These are phyloP conservation scores for Phytophthora macrochlamydospora DNA, from an alignment of 352 stramenopile genomes.

Conservation along the genomic window DNA sequence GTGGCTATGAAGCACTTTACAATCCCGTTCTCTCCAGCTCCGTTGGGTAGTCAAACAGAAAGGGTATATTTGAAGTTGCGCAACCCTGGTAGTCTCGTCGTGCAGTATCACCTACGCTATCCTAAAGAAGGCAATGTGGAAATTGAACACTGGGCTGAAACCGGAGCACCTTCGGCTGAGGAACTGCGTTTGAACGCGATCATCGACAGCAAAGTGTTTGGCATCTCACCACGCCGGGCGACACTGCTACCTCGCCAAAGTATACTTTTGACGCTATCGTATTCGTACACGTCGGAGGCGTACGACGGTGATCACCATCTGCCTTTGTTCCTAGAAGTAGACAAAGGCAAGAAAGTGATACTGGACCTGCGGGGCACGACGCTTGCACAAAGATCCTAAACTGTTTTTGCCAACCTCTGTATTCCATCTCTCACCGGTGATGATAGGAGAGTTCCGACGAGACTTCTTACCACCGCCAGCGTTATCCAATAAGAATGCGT, in stretches of 20 bases:
- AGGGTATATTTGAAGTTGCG: slow-evolving; percentile 77
- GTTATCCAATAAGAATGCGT: slow-evolving; percentile 2
- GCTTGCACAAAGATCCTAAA: slow-evolving; percentile 65
- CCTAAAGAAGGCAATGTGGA: slow-evolving; percentile 93
- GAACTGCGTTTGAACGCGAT: slow-evolving; percentile 79
- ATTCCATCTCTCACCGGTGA: slow-evolving; percentile 71
- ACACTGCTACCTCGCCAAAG: slow-evolving; percentile 67
- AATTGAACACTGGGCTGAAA: slow-evolving; percentile 94
- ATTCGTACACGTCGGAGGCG: slow-evolving; percentile 67
- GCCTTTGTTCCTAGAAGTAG: slow-evolving; percentile 85
- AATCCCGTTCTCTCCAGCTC: slow-evolving; percentile 82
- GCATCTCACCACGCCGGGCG: slow-evolving; percentile 54
- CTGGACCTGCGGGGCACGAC: slow-evolving; percentile 87
- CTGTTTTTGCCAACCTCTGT: slow-evolving; percentile 66
- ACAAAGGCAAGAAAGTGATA: slow-evolving; percentile 90
- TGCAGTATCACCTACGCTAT: slow-evolving; percentile 85
- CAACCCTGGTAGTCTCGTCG: slow-evolving; percentile 88
- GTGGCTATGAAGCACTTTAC: slow-evolving; percentile 50
- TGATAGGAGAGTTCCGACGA: slow-evolving; percentile 68
- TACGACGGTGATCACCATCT: slow-evolving; percentile 89
- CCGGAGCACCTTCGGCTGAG: slow-evolving; percentile 81
- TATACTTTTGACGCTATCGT: slow-evolving; percentile 67
- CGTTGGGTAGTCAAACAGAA: slow-evolving; percentile 55
- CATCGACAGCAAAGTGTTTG: slow-evolving; percentile 81
- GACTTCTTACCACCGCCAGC: slow-evolving; percentile 18